A percentile compares a stretch with the other conserved stretches of the same genome.
Conservation (phyloP, 2,329 filamentous ascomycete species). For the Colletotrichum incanum region DNA sequence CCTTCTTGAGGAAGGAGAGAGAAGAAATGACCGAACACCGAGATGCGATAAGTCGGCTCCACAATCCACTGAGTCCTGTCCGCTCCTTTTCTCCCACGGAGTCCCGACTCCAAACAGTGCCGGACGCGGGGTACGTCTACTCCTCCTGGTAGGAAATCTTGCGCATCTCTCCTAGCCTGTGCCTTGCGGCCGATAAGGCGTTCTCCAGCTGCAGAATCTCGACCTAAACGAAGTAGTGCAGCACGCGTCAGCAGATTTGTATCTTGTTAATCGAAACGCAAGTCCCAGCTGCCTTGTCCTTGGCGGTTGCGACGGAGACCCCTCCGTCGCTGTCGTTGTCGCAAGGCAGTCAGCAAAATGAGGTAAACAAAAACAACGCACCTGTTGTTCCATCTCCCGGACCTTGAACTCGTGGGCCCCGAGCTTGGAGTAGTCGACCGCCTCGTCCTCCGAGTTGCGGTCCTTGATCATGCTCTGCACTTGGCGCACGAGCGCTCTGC, state of each 20-base stretch:
- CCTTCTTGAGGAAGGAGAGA: background rate
- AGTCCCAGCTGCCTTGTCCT: background rate
- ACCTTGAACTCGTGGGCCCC: constrained; percentile 98
- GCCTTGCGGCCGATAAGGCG: constrained; percentile 81
- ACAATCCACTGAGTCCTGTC: background rate
- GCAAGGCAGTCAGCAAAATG: constrained; percentile 52
- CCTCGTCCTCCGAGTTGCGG: constrained; percentile 83
- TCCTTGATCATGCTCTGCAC: constrained; percentile 96
- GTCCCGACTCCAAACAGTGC: background rate
- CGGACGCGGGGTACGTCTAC: constrained; percentile 47
- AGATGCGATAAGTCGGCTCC: background rate
- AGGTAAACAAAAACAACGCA: constrained; percentile 58
- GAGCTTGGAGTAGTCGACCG: constrained; percentile 89
- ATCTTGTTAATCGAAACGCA: background rate
- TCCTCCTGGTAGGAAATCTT: constrained; percentile 96
- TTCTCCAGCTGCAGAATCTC: constrained; percentile 98
- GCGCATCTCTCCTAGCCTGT: constrained; percentile 94
- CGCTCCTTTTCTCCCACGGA: background rate
- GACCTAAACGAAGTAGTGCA: constrained; percentile 70
- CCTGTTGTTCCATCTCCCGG: constrained; percentile 99
- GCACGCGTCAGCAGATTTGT: constrained; percentile 19
- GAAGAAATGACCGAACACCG: constrained; percentile 1
- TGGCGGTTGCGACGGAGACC: background rate
- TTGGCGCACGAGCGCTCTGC: constrained; percentile 88
- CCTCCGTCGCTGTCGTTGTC: background rate